Evolutionary conservation across 225 moss, liverwort and hornwort species (phyloP).

Genomic region (Bryoerythrophyllum caledonicum): DNA sequence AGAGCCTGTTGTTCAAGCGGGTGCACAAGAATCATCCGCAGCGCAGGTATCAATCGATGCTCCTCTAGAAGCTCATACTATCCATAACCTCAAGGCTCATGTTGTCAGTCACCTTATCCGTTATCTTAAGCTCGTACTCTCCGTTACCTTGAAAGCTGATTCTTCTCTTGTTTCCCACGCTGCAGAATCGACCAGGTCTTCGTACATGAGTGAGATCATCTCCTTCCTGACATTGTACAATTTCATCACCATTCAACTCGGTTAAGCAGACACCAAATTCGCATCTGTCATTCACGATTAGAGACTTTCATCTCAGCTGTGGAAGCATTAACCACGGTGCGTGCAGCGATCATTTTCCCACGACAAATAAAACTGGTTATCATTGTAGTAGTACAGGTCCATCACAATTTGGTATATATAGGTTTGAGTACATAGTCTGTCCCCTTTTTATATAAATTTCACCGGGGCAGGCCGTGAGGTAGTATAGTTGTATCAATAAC

Average conservation of each 20-base stretch:
- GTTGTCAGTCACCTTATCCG: neutral
- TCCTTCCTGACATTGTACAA: neutral
- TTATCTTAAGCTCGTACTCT: neutral
- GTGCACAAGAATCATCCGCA: neutral
- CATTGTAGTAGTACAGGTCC: neutral
- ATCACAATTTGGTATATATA: neutral
- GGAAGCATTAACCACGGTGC: neutral
- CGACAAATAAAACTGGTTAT: neutral
- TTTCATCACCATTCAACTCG: neutral
- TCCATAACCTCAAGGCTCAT: too few species aligned
- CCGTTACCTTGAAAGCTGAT: neutral
- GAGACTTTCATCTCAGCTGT: neutral
- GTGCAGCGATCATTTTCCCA: neutral
- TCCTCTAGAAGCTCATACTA: neutral
- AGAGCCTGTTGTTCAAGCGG: constrained; percentile 13
- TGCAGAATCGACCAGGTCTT: constrained; percentile 9
- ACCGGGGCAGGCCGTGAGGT: neutral
- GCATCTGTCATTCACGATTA: neutral
- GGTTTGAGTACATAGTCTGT: constrained; percentile 1
- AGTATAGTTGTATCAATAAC: neutral
- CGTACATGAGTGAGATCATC: neutral
- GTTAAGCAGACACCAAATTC: neutral
- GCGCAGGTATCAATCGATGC: neutral
- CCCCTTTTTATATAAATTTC: neutral
- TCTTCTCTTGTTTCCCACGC: neutral